These are phyloP conservation scores for Coemansia asiatica DNA, from an alignment of 192 early-diverging fungal species.

Conservation along the genomic window DNA sequence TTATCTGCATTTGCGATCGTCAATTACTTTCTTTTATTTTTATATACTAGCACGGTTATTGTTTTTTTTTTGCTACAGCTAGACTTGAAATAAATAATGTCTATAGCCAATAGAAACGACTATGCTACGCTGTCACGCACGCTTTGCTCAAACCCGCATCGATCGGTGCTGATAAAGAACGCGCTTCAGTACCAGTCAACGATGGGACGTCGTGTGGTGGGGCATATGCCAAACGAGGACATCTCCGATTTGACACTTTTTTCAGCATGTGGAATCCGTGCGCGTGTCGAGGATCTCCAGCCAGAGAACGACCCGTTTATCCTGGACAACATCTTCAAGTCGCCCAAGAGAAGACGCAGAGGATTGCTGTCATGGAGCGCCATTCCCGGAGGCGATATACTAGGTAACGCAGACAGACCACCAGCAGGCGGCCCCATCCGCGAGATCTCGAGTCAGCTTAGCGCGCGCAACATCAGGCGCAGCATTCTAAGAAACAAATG, in stretches of 20 bases:
- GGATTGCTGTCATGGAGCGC: constrained; percentile 49
- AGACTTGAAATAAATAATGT: background rate
- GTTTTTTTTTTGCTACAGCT: background rate
- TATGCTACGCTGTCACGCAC: constrained; percentile 32
- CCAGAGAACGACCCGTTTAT: constrained; percentile 50
- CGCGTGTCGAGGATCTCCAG: constrained; percentile 38
- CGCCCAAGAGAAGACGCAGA: constrained; percentile 42
- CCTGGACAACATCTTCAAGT: constrained; percentile 54
- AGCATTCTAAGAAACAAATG: constrained; percentile 48
- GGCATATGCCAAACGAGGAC: constrained; percentile 15
- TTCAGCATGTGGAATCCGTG: constrained; percentile 19
- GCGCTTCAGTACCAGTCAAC: constrained; percentile 40
- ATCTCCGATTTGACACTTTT: constrained; percentile 39
- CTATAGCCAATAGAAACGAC: constrained; percentile 21
- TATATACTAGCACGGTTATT: background rate
- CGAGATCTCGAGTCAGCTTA: constrained; percentile 37
- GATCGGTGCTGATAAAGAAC: constrained; percentile 43
- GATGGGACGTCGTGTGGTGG: constrained; percentile 15
- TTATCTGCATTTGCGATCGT: too few relatives aligned
- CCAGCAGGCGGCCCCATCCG: constrained; percentile 15
- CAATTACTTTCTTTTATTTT: background rate
- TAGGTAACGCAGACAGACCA: background rate
- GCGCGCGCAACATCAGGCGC: constrained; percentile 34
- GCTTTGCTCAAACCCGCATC: constrained; percentile 41
- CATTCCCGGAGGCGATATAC: constrained; percentile 14